Percentiles rank a stretch among this genome's conserved stretches.
Conservation (phyloP, 345 rosid species). For the Trapa bicornis region DNA sequence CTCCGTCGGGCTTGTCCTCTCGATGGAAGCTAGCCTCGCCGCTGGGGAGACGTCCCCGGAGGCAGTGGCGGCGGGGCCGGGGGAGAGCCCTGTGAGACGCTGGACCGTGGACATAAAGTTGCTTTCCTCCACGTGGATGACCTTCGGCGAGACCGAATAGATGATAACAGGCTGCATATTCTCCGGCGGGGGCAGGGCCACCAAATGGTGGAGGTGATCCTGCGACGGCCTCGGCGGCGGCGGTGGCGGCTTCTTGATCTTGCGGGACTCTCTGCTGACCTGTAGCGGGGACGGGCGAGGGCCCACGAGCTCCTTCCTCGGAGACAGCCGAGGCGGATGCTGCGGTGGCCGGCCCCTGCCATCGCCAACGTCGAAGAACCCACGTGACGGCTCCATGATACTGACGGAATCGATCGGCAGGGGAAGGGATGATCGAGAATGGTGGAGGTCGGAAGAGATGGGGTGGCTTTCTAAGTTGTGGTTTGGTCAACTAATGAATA, state of each 20-base stretch:
- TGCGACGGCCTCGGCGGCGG: slow-evolving; percentile 24
- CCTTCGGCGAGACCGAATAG: slow-evolving; percentile 74
- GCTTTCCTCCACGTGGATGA: slow-evolving; percentile 49
- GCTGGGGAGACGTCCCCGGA: slow-evolving; percentile 59
- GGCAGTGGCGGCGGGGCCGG: slow-evolving; percentile 21
- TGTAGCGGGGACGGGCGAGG: slow-evolving; percentile 65
- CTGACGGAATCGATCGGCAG: background rate
- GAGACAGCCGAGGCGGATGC: slow-evolving; percentile 10
- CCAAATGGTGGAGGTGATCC: slow-evolving; percentile 12
- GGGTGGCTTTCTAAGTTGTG: background rate
- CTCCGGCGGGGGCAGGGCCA: slow-evolving; percentile 5
- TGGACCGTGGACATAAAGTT: slow-evolving; percentile 82
- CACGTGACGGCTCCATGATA: slow-evolving; percentile 16
- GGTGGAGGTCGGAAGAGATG: background rate
- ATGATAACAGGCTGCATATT: slow-evolving; percentile 48
- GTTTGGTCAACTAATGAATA: background rate
- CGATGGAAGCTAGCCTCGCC: slow-evolving; percentile 67
- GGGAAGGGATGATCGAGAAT: background rate
- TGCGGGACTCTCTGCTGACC: slow-evolving; percentile 51
- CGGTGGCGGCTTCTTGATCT: slow-evolving; percentile 43
- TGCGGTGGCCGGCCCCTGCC: slow-evolving; percentile 15
- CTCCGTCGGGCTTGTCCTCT: slow-evolving; percentile 43
- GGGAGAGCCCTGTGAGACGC: slow-evolving; percentile 69
- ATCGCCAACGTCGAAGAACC: slow-evolving; percentile 7
- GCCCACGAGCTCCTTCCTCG: slow-evolving; percentile 43